Evolutionary conservation across 2,329 filamentous ascomycete genomes (phyloP), one percentile per base, ranked within the genome.

Genomic region (Leptographium procerum): DNA sequence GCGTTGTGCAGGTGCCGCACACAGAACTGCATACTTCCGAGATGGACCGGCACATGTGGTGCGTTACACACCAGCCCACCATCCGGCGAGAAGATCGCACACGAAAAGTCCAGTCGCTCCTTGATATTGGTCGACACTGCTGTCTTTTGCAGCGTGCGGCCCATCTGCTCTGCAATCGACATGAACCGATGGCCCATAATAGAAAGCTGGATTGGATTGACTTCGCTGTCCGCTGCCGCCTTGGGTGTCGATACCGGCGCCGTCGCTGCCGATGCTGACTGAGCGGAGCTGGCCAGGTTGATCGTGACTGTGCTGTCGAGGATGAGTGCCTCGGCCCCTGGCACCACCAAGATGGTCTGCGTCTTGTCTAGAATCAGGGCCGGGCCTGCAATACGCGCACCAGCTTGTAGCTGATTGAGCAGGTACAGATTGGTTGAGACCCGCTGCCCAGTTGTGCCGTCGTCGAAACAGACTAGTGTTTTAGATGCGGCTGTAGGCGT

Each of bases 11-110:
- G 88, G 57, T 87, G 87, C 61, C 82, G 78, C 1, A 92, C 87
- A 55, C 87, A 90, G 11, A 87, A 91, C n/a, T 86, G 87, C 88
- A 92, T 91, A 51, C 85, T 88, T 26, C 88, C 88, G 9, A 92
- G 74, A 67, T 92, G 88, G 1, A 91, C 87, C 0, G 88, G 88
- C 9, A 92, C 73, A 74, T 92, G 88, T 0, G 88, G 88, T n/a
- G 88, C 83, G 66, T 90, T 91, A 2, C 87, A 87, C 1, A 91
- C 88, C 1, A 92, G 74, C 0, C 86, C 87, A 22, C 88, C 88
- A 7, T 82, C 81, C 0, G 83, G 79, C 62, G 90, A 88, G 64
- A 92, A 92, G 1, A 92, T 76, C 24, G 88, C 88, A 62, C 88
- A 92, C 3, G 87, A 90, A 66, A 91, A 92, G 66, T 92, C 88